A percentile compares a stretch with the other conserved stretches of the same genome.
Conservation (phyloP, 305 asterid species). For the Solanum hybrid region DNA sequence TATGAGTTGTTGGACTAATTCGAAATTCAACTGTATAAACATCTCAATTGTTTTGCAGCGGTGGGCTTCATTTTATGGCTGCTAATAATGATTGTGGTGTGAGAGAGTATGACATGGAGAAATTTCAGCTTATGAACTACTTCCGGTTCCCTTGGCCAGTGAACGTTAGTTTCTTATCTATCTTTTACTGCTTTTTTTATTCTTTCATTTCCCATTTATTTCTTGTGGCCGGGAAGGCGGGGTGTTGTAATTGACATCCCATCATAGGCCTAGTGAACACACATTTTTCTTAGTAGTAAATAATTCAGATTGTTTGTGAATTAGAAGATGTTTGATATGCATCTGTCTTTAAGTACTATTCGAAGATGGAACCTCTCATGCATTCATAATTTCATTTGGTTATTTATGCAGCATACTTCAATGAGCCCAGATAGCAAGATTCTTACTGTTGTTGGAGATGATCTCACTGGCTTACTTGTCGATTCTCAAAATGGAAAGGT, state of each 20-base stretch:
- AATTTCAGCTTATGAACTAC: slow-evolving; percentile 58
- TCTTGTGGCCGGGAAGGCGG: background rate
- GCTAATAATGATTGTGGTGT: slow-evolving; percentile 60
- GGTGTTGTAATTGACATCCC: background rate
- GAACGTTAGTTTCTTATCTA: slow-evolving; percentile 32
- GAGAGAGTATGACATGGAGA: slow-evolving; percentile 69
- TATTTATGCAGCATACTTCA: slow-evolving; percentile 57
- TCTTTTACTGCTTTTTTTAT: background rate
- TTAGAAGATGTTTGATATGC: background rate
- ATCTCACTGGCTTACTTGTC: slow-evolving; percentile 47
- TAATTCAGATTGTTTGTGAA: background rate
- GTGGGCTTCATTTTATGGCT: slow-evolving; percentile 49
- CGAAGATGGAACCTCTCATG: background rate
- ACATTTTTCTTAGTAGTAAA: background rate
- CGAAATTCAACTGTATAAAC: background rate
- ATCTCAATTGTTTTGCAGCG: slow-evolving; percentile 29
- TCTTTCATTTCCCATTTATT: background rate
- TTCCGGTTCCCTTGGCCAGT: slow-evolving; percentile 76
- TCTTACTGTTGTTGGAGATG: slow-evolving; percentile 68
- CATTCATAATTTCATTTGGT: background rate
- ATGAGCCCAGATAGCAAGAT: slow-evolving; percentile 68
- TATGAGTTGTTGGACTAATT: background rate
- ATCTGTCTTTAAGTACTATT: background rate
- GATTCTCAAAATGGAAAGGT: slow-evolving; percentile 73
- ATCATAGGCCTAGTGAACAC: background rate